Evolutionary conservation across 371 early-diverging fungal genomes (phyloP).

Genomic region (Fennellomyces sp.): DNA sequence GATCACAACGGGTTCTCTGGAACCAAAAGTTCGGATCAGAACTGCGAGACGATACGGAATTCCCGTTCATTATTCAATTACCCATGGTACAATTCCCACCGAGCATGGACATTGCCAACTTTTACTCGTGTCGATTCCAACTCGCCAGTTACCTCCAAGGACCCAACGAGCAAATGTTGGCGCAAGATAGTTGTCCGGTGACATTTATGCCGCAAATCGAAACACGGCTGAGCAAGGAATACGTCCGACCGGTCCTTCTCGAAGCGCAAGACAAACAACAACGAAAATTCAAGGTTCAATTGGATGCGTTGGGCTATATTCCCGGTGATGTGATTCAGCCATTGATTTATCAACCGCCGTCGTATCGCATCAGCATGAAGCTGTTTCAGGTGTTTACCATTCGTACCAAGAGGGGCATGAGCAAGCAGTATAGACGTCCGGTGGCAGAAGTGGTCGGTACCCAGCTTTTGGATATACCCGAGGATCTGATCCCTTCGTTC

Average conservation of each 20-base stretch:
- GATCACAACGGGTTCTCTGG: constrained; percentile 35
- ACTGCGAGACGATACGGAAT: constrained; percentile 15
- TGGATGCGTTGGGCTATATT: constrained; percentile 30
- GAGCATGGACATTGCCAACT: constrained; percentile 15
- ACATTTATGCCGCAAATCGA: constrained; percentile 36
- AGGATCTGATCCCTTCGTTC: constrained; percentile 28
- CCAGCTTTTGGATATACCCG: constrained; percentile 21
- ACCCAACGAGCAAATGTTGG: not conserved
- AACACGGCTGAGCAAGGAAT: constrained; percentile 24
- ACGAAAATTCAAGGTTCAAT: not conserved
- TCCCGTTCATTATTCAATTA: constrained; percentile 41
- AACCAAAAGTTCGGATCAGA: constrained; percentile 20
- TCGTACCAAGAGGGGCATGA: not conserved
- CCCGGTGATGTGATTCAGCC: constrained; percentile 25
- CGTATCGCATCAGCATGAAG: not conserved
- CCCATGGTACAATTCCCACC: constrained; percentile 46
- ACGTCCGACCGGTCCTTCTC: not conserved
- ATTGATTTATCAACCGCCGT: not conserved
- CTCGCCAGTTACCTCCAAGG: constrained; percentile 29
- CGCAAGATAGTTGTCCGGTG: constrained; percentile 4
- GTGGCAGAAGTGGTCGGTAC: not conserved
- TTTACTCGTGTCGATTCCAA: constrained; percentile 33
- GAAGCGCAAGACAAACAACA: not conserved
- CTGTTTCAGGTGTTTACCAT: not conserved
- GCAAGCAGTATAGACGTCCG: not conserved